A percentile compares a stretch with the other conserved stretches of the same genome.
Evolutionary conservation across 2,329 filamentous ascomycete species (phyloP).

Genomic region (Cryphonectria japonica): DNA sequence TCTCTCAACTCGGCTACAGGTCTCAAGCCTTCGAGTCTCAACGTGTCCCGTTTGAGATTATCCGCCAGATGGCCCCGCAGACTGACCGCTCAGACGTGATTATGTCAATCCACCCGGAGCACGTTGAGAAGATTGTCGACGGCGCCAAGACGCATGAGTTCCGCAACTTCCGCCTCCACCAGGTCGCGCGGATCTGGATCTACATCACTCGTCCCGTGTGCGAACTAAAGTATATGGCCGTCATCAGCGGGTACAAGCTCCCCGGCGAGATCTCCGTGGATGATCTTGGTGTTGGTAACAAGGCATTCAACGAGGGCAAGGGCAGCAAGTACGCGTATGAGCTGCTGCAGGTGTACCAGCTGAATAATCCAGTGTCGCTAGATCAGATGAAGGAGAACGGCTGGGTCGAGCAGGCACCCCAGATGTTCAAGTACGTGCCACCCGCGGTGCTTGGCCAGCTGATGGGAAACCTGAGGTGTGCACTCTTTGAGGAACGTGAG

Average conservation of each 20-base stretch:
- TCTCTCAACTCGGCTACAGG: constrained; percentile 37
- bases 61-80: constrained; percentile 52
- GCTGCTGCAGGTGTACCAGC: constrained; percentile 61
- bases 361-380: constrained; percentile 62
- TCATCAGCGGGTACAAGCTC: constrained; percentile 50
- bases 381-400: constrained; percentile 57
- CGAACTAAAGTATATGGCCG: constrained; percentile 63
- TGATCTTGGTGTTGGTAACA: constrained; percentile 51
- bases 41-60: constrained; percentile 53
- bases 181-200: constrained; percentile 65
- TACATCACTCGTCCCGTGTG: constrained; percentile 53
- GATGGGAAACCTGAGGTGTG: constrained; percentile 60
- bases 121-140: constrained; percentile 52
- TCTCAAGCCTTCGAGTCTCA: constrained; percentile 51
- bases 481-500: constrained; percentile 47
- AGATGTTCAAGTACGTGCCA: constrained; percentile 57
- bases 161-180: constrained; percentile 58
- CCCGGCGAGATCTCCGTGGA: constrained; percentile 51
- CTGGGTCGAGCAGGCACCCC: constrained; percentile 55
- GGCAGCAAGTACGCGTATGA: constrained; percentile 54
- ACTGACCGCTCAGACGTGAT: constrained; percentile 58
- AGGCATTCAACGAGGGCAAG: constrained; percentile 51
- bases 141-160: constrained; percentile 60
- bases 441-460: constrained; percentile 62
- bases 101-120: constrained; percentile 52